Conservation (phyloP, 768 basidiomycete species). For the Leccinum subgranulosum region DNA sequence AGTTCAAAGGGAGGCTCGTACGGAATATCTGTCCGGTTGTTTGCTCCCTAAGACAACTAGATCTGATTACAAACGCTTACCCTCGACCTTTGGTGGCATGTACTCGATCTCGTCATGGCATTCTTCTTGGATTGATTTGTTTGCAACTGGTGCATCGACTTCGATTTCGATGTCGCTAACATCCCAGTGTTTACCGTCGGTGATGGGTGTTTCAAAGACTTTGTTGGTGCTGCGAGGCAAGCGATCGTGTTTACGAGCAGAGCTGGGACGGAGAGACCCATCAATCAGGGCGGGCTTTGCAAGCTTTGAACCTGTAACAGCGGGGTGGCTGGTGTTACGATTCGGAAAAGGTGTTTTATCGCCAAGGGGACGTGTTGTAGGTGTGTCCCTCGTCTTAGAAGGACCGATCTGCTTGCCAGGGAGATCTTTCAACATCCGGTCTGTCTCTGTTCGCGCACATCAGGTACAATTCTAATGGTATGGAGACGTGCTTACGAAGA, state of each 20-base stretch:
- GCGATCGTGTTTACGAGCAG: conserved; percentile 61
- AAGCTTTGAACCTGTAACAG: conserved; percentile 36
- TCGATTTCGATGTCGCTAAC: conserved; percentile 55
- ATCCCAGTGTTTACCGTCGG: conserved; percentile 72
- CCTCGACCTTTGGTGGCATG: conserved; percentile 50
- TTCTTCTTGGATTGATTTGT: conserved; percentile 27
- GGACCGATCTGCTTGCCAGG: conserved; percentile 27
- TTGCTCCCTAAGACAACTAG: not conserved
- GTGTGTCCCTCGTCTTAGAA: conserved; percentile 24
- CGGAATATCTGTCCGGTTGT: conserved; percentile 31
- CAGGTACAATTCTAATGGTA: not conserved
- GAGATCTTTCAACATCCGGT: conserved; percentile 19
- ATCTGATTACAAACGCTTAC: conserved; percentile 30
- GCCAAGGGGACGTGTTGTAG: conserved; percentile 47
- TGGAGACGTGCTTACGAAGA: conserved; percentile 21
- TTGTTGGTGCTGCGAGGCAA: conserved; percentile 48
- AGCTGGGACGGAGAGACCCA: conserved; percentile 59
- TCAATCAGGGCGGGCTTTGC: conserved; percentile 39
- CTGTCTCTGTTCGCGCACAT: conserved; percentile 13
- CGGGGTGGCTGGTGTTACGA: conserved; percentile 36
- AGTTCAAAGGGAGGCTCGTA: conserved; percentile 49
- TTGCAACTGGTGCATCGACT: conserved; percentile 20
- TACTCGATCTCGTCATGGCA: conserved; percentile 51
- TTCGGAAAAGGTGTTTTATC: conserved; percentile 81
- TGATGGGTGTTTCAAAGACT: conserved; percentile 64